Evolutionary conservation across 2,329 filamentous ascomycete genomes (phyloP).

Genomic region (Neospermospora avenae): DNA sequence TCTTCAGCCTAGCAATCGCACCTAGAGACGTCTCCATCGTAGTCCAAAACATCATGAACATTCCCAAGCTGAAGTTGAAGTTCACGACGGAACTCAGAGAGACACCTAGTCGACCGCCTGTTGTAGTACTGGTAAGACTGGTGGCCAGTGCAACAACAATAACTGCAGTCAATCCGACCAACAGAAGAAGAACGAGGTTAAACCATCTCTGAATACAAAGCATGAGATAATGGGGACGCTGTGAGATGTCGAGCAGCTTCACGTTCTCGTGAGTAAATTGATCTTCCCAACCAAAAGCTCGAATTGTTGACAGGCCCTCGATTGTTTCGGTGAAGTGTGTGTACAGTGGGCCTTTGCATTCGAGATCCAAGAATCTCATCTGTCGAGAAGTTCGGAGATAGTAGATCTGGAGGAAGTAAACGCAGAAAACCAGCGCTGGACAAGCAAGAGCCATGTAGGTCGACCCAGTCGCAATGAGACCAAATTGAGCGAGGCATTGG

Average conservation of each 20-base stretch:
- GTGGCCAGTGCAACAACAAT: slow-evolving; percentile 36
- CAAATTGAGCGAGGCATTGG: slow-evolving; percentile 13
- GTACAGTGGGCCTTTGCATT: slow-evolving; percentile 44
- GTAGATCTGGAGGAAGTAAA: slow-evolving; percentile 37
- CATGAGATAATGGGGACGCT: slow-evolving; percentile 55
- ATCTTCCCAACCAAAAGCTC: slow-evolving; percentile 39
- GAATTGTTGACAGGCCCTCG: slow-evolving; percentile 43
- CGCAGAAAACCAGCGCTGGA: background rate
- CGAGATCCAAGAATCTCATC: slow-evolving; percentile 48
- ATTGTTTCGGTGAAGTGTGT: slow-evolving; percentile 47
- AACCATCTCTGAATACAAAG: slow-evolving; percentile 57
- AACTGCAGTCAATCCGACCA: slow-evolving; percentile 28
- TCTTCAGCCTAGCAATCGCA: slow-evolving; percentile 27
- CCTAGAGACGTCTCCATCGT: slow-evolving; percentile 31
- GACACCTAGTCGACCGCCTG: slow-evolving; percentile 31
- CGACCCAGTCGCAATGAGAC: slow-evolving; percentile 36
- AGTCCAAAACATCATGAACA: slow-evolving; percentile 28
- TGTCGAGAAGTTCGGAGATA: slow-evolving; percentile 49
- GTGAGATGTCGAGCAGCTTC: slow-evolving; percentile 48
- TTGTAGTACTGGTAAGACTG: slow-evolving; percentile 19
- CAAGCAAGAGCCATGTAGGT: slow-evolving; percentile 25
- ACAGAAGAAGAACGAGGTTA: slow-evolving; percentile 37
- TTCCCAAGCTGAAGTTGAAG: slow-evolving; percentile 25
- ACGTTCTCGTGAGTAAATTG: slow-evolving; percentile 44
- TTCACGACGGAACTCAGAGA: slow-evolving; percentile 32